These are phyloP conservation scores for Microcos paniculata DNA, from an alignment of 345 rosid species.

Conservation along the genomic window DNA sequence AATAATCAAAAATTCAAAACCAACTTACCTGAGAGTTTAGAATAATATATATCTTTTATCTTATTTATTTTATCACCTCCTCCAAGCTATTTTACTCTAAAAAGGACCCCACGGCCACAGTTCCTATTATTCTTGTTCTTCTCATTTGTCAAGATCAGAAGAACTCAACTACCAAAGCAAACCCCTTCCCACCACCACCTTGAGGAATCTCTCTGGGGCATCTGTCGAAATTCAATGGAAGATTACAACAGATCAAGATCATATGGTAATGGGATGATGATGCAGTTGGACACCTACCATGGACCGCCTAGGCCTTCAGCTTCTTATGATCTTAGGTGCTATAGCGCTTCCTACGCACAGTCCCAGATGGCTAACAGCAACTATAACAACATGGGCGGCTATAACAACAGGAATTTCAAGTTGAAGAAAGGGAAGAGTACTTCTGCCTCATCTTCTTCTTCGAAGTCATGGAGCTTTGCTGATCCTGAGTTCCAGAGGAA, in stretches of 20 bases:
- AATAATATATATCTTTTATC: neutral
- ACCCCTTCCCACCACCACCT: neutral
- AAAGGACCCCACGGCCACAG: conserved; percentile 24
- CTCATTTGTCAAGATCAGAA: conserved; percentile 12
- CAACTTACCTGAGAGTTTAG: neutral
- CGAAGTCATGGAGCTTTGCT: conserved; percentile 52
- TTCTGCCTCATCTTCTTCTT: conserved; percentile 44
- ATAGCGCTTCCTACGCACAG: conserved; percentile 60
- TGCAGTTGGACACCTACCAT: conserved; percentile 63
- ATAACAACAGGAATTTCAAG: conserved; percentile 31
- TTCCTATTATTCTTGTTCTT: conserved; percentile 10
- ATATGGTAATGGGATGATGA: conserved; percentile 37
- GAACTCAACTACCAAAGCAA: conserved; percentile 17
- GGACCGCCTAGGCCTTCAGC: conserved; percentile 35
- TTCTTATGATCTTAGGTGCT: conserved; percentile 55
- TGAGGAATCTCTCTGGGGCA: neutral
- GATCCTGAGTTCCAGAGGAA: conserved; percentile 94
- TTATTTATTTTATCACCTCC: neutral
- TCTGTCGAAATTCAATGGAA: conserved; percentile 46
- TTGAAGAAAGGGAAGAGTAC: conserved; percentile 53
- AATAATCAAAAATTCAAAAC: neutral
- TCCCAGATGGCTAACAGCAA: conserved; percentile 42
- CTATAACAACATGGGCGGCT: conserved; percentile 18
- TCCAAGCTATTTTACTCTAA: neutral
- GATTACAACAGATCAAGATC: conserved; percentile 59